phyloP scores from a whole-genome alignment of 1,284 basidiomycete species.

The Mycena sp. region DNA sequence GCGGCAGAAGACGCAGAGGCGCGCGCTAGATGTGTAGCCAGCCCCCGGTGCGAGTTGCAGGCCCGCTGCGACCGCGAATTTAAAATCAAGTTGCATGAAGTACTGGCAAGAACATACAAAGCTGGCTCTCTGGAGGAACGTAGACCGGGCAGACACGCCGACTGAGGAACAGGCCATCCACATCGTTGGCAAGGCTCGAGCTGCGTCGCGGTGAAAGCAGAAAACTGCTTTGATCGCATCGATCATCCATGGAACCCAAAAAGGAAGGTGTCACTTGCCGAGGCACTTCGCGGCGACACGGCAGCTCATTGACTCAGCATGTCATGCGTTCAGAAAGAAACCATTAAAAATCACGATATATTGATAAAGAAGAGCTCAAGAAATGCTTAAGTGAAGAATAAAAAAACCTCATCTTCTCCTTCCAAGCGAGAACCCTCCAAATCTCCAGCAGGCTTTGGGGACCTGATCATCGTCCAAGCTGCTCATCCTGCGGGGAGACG shows the following conservation, averaged over 20 bases:
- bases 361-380: not conserved
- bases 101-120: conserved; percentile 17
- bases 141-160: not conserved
- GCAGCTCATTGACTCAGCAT: not conserved
- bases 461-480: conserved; percentile 21
- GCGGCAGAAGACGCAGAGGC: conserved; percentile 28
- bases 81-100: not conserved
- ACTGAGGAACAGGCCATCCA: conserved; percentile 18
- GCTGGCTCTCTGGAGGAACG: conserved; percentile 6
- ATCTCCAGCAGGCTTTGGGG: conserved; percentile 23
- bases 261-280: not conserved
- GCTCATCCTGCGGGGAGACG: conserved; percentile 17
- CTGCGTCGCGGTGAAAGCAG: not conserved
- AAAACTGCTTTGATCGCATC: conserved; percentile 5
- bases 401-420: conserved; percentile 12
- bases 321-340: not conserved
- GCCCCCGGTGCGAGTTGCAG: conserved; percentile 12
- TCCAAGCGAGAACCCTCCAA: conserved; percentile 9
- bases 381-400: conserved; percentile 19
- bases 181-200: conserved; percentile 11
- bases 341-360: not conserved
- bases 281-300: not conserved
- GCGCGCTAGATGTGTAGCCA: conserved; percentile 28
- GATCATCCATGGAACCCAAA: conserved; percentile 7
- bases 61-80: conserved; percentile 1